A percentile compares a stretch with the other conserved stretches of the same genome.
Conservation (phyloP, 2,329 filamentous ascomycete genomes). For the Penicillium concentricum region DNA sequence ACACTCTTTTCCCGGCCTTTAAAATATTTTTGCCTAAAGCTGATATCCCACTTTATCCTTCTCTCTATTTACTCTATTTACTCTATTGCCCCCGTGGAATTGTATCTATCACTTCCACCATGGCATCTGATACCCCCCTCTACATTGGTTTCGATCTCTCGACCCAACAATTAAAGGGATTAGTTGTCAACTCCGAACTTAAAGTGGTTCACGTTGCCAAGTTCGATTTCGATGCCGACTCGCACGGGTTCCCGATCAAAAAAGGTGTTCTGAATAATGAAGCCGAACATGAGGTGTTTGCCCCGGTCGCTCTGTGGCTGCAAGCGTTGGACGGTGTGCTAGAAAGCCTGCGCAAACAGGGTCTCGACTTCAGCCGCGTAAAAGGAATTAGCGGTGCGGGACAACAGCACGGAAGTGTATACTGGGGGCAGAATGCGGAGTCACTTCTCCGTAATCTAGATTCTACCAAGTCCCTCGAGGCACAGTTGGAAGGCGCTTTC, state of each 20-base stretch:
- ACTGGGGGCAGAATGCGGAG: conserved; percentile 76
- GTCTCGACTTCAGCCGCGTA: conserved; percentile 71
- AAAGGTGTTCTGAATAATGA: conserved; percentile 88
- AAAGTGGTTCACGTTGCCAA: conserved; percentile 81
- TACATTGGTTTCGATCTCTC: conserved; percentile 95
- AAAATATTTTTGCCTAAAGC: not conserved
- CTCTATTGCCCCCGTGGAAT: not conserved
- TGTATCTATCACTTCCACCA: conserved; percentile 17
- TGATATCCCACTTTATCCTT: not conserved
- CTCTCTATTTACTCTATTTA: not conserved
- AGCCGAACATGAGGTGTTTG: conserved; percentile 82
- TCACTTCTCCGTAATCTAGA: conserved; percentile 62
- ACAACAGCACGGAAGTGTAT: conserved; percentile 97
- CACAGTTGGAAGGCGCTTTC: conserved; percentile 72
- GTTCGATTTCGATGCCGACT: conserved; percentile 91
- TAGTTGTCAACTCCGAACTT: conserved; percentile 80
- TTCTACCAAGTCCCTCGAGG: conserved; percentile 60
- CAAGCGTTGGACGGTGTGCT: conserved; percentile 89
- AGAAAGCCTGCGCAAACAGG: conserved; percentile 64
- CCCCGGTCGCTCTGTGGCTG: conserved; percentile 90
- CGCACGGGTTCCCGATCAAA: conserved; percentile 71
- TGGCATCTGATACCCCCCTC: conserved; percentile 56
- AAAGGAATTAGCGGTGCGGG: conserved; percentile 85
- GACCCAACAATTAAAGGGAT: conserved; percentile 93
- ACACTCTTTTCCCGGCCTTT: not conserved